A percentile compares a stretch with the other conserved stretches of the same genome.
phyloP scores from a whole-genome alignment of 2,329 filamentous ascomycete species.

The Metarhizium anisopliae region DNA sequence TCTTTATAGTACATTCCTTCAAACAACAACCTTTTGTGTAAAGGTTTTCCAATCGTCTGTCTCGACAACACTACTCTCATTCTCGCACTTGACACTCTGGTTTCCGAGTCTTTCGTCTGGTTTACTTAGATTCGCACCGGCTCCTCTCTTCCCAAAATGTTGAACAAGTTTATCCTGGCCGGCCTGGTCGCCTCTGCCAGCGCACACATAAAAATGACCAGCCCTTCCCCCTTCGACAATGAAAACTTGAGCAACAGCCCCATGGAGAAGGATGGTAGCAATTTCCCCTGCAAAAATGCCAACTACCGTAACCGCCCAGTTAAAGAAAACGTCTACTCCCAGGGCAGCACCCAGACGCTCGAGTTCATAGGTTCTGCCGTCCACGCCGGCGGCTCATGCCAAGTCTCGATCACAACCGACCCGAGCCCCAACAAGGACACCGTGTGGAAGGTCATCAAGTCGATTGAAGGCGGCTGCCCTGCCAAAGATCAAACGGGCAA shows the following conservation, averaged over 20 bases:
- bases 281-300: constrained; percentile 78
- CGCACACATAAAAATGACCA: constrained; percentile 69
- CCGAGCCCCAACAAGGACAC: constrained; percentile 53
- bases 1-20: neutral
- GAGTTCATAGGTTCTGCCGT: constrained; percentile 62
- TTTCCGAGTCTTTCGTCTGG: constrained; percentile 20
- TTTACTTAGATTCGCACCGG: constrained; percentile 7
- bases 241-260: too few species aligned
- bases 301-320: constrained; percentile 31
- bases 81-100: neutral
- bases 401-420: constrained; percentile 79
- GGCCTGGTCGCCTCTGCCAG: constrained; percentile 51
- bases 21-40: neutral
- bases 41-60: neutral
- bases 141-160: constrained; percentile 34
- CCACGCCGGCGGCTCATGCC: constrained; percentile 90
- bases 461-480: constrained; percentile 79
- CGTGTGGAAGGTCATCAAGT: constrained; percentile 83
- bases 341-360: constrained; percentile 36
- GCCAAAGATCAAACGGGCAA: constrained; percentile 49
- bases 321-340: constrained; percentile 45
- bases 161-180: constrained; percentile 39
- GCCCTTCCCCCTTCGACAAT: constrained; percentile 53
- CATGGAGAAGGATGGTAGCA: constrained; percentile 33
- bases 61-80: constrained; percentile 16